Conservation (phyloP, 257 asterid species). For the Plantago ovata region DNA sequence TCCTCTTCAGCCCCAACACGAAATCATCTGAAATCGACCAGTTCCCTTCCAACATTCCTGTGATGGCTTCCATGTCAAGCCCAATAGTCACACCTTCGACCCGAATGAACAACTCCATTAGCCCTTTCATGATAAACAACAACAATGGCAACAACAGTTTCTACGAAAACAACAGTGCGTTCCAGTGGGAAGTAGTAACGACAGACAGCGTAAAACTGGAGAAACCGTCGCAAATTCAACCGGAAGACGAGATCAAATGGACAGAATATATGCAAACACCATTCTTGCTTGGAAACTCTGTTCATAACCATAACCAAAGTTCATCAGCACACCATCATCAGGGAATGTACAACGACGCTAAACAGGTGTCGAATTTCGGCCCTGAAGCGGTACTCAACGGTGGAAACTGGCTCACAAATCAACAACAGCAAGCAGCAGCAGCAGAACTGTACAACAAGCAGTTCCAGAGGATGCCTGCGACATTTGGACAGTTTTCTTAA, state of each 20-base stretch:
- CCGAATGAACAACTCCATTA: slow-evolving; percentile 10
- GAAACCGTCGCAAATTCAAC: background rate
- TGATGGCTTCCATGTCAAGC: slow-evolving; percentile 15
- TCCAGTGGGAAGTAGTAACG: slow-evolving; percentile 5
- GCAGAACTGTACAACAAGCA: slow-evolving; percentile 51
- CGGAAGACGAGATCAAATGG: slow-evolving; percentile 41
- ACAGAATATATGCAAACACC: slow-evolving; percentile 69
- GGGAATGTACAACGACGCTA: slow-evolving; percentile 36
- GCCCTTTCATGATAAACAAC: slow-evolving; percentile 13
- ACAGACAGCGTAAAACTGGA: background rate
- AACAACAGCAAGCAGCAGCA: slow-evolving; percentile 41
- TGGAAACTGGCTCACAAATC: slow-evolving; percentile 39
- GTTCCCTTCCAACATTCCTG: slow-evolving; percentile 16
- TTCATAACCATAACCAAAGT: slow-evolving; percentile 19
- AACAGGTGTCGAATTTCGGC: slow-evolving; percentile 28
- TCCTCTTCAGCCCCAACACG: slow-evolving; percentile 36
- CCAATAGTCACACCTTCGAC: background rate
- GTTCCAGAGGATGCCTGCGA: slow-evolving; percentile 53
- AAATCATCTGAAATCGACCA: slow-evolving; percentile 35
- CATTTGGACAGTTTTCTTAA: slow-evolving; percentile 70
- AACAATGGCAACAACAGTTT: background rate
- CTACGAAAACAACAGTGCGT: slow-evolving; percentile 13
- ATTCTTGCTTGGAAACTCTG: slow-evolving; percentile 35
- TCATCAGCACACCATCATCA: slow-evolving; percentile 15
- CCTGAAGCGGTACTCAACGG: slow-evolving; percentile 26